These are phyloP conservation scores for Penicillium paradoxum DNA, from an alignment of 495 filamentous ascomycete species.

Conservation along the genomic window DNA sequence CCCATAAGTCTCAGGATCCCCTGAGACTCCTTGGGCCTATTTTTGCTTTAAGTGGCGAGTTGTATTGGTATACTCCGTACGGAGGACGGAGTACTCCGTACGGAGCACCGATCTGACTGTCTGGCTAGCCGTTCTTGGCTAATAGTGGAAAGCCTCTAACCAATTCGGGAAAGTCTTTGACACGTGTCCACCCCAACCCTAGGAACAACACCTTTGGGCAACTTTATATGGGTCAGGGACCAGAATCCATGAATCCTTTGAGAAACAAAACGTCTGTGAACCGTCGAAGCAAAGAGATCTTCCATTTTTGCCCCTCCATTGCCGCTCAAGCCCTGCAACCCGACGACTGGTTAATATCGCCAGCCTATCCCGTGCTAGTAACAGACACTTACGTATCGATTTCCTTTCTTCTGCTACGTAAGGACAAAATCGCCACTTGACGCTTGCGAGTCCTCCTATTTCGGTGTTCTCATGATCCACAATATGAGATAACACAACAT, in stretches of 20 bases:
- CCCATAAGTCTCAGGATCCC: background rate
- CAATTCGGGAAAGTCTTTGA: background rate
- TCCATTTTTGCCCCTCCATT: background rate
- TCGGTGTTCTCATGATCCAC: background rate
- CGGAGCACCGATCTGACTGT: background rate
- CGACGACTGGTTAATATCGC: background rate
- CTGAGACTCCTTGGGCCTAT: background rate
- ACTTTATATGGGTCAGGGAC: slow-evolving; percentile 4
- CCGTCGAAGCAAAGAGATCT: background rate
- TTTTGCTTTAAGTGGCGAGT: background rate
- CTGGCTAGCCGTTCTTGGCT: background rate
- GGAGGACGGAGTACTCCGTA: too few species aligned
- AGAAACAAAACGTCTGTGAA: background rate
- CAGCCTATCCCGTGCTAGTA: too few species aligned
- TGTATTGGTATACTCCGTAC: background rate
- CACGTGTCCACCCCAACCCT: slow-evolving; percentile 8
- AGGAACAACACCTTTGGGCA: background rate
- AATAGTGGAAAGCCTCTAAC: background rate
- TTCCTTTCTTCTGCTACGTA: background rate
- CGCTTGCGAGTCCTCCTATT: background rate
- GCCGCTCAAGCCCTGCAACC: slow-evolving; percentile 5
- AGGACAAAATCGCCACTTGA: background rate
- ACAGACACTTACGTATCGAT: slow-evolving; percentile 1
- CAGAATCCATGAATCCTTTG: background rate
- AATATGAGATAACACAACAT: background rate